These are phyloP conservation scores for Trichoderma atrobrunneum DNA, from an alignment of 2,329 filamentous ascomycete genomes.

Conservation along the genomic window DNA sequence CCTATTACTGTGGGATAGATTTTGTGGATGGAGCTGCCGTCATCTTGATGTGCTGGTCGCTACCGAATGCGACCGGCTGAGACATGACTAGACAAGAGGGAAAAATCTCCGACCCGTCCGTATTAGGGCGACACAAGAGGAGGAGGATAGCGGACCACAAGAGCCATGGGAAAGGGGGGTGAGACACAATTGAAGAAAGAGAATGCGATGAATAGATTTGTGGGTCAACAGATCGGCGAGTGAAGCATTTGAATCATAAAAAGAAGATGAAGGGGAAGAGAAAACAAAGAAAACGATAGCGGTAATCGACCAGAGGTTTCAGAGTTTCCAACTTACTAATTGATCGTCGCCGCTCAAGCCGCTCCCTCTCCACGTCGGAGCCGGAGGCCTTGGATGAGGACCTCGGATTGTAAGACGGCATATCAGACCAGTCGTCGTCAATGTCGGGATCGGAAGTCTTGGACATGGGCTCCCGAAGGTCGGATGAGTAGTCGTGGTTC, in stretches of 20 bases:
- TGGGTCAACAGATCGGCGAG: background rate
- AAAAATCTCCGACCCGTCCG: conserved; percentile 15
- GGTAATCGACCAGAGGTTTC: background rate
- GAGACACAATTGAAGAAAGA: background rate
- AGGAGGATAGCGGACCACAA: background rate
- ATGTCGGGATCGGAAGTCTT: background rate
- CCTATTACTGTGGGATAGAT: background rate
- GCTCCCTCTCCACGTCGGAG: background rate
- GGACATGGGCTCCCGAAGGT: background rate
- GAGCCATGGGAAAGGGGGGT: background rate
- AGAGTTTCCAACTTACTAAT: conserved; percentile 21
- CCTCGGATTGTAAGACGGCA: background rate
- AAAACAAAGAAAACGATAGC: background rate
- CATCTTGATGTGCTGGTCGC: background rate
- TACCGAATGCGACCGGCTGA: background rate
- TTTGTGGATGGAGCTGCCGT: conserved; percentile 11
- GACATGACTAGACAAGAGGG: conserved; percentile 10
- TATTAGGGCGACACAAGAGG: conserved; percentile 1
- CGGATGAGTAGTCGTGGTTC: background rate
- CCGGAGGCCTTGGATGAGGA: background rate
- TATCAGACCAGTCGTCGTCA: conserved; percentile 9
- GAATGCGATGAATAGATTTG: background rate
- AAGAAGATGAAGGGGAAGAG: background rate
- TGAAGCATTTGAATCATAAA: conserved; percentile 18
- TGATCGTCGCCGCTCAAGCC: background rate